These are phyloP conservation scores for Neobulgaria alba DNA, from an alignment of 2,329 filamentous ascomycete species.

Conservation along the genomic window DNA sequence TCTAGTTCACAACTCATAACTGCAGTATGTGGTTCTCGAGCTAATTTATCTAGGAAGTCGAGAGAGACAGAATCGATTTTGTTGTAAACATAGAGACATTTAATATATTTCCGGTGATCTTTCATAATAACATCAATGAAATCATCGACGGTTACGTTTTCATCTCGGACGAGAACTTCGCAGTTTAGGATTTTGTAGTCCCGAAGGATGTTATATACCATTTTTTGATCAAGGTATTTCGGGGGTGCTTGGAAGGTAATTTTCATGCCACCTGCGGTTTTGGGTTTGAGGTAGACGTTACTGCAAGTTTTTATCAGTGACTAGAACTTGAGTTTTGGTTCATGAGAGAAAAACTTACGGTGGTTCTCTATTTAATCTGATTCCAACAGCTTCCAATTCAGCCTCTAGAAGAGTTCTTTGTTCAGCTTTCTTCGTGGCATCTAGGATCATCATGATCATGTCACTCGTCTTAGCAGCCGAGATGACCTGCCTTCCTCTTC, in stretches of 20 bases:
- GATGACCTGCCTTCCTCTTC: constrained; percentile 90
- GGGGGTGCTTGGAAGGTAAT: constrained; percentile 89
- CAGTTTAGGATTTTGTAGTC: constrained; percentile 99
- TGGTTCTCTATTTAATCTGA: constrained; percentile 82
- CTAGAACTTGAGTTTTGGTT: neutral
- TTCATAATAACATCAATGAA: constrained; percentile 99
- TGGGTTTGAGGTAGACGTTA: constrained; percentile 94
- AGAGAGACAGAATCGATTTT: constrained; percentile 95
- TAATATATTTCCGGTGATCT: constrained; percentile 96
- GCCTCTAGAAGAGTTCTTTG: constrained; percentile 84
- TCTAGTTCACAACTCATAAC: constrained; percentile 98
- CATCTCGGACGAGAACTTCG: constrained; percentile 90
- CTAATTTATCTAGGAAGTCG: constrained; percentile 85
- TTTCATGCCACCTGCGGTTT: constrained; percentile 97
- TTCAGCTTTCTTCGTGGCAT: constrained; percentile 93
- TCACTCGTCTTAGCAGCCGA: constrained; percentile 98
- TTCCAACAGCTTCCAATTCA: constrained; percentile 90
- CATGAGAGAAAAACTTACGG: constrained; percentile 50
- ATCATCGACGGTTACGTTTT: constrained; percentile 92
- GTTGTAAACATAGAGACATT: constrained; percentile 95
- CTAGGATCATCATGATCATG: constrained; percentile 90
- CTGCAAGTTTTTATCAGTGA: constrained; percentile 33
- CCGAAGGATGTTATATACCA: constrained; percentile 93
- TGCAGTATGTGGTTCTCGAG: constrained; percentile 84
- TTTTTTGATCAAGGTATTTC: constrained; percentile 91